Conservation (phyloP, 306 rosid genomes). For the Ziziphus jujuba region DNA sequence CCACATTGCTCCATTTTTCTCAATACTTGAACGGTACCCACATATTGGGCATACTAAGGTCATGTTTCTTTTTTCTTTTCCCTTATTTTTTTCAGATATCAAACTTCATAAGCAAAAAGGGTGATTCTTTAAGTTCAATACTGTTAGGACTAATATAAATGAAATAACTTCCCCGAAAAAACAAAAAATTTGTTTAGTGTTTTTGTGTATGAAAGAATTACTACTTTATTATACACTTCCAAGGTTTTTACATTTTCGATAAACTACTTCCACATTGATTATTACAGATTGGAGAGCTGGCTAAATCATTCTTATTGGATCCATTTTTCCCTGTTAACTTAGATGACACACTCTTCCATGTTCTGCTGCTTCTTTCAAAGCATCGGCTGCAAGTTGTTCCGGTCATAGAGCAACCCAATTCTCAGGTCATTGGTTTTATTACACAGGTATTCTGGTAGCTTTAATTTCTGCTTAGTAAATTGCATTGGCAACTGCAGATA, state of each 20-base stretch:
- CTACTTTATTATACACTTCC: background rate
- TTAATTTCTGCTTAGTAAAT: background rate
- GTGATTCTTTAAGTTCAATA: background rate
- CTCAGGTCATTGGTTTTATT: conserved; percentile 49
- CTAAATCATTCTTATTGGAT: conserved; percentile 59
- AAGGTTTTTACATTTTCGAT: background rate
- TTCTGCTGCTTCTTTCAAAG: conserved; percentile 60
- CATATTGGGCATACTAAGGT: conserved; percentile 69
- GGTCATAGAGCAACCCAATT: conserved; percentile 36
- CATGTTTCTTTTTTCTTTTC: background rate
- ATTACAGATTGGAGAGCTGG: conserved; percentile 63
- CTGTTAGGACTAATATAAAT: background rate
- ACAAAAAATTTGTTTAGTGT: too few relatives aligned
- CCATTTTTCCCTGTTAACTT: conserved; percentile 58
- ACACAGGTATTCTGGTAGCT: conserved; percentile 45
- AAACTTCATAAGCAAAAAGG: background rate
- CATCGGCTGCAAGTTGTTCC: conserved; percentile 61
- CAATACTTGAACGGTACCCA: conserved; percentile 49
- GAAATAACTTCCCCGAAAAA: too few relatives aligned
- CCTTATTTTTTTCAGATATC: background rate
- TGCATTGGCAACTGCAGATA: background rate
- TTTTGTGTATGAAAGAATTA: too few relatives aligned
- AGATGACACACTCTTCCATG: conserved; percentile 60
- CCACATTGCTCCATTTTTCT: conserved; percentile 26
- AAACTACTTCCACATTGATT: background rate